Base-by-base conservation (phyloP, 768 basidiomycete genomes). In the Suillus paluster region DNA sequence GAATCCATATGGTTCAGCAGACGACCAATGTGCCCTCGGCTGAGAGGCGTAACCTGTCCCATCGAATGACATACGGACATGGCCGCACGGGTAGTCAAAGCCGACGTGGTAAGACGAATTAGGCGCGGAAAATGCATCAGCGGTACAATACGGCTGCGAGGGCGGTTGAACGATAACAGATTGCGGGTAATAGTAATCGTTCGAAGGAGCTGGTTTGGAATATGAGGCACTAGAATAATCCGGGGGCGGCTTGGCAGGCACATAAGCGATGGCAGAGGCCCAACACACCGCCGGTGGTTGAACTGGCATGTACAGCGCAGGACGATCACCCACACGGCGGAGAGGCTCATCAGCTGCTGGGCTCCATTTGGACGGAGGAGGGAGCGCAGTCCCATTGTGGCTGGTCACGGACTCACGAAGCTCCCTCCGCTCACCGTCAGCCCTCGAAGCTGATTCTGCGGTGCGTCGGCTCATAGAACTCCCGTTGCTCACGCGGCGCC, bases 311-410 rank as follows among this genome's bases (percentile, higher is more conserved):
- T 92, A 92, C 46, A 86, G 83, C 2, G 83, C 84, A 60, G 76
- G 83, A 57, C 86, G 79, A 66, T 80, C 83, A 58, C 78, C 75
- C 57, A 84, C 80, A 38, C 86, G 83, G 34, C 84, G 73, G 61
- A 92, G 84, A 19, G 89, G 91, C 66, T 92, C 91, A 67, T 91
- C 90, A n/a, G 82, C 88, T 14, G 86, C 83, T 53, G 91, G 91
- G 68, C 90, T 91, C 91, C 91, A 93, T 72, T 87, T 87, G 3
- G 91, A 86, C 25, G 91, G 91, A 25, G 91, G 89, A 49, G 90
- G 90, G 19, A 92, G 71, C 14, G 68, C 41, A 44, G 80, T 80
- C 38, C 76, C 69, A 46, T 54, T 48, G 39, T 62, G 68, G 11
- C 50, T 19, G n/a, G 41, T 34, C 50, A 59, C 45, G 0, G 64